Percentiles rank a stretch among this genome's conserved stretches.
Conservation (phyloP, 202 grass and related monocot species). For the Musa balbisiana region DNA sequence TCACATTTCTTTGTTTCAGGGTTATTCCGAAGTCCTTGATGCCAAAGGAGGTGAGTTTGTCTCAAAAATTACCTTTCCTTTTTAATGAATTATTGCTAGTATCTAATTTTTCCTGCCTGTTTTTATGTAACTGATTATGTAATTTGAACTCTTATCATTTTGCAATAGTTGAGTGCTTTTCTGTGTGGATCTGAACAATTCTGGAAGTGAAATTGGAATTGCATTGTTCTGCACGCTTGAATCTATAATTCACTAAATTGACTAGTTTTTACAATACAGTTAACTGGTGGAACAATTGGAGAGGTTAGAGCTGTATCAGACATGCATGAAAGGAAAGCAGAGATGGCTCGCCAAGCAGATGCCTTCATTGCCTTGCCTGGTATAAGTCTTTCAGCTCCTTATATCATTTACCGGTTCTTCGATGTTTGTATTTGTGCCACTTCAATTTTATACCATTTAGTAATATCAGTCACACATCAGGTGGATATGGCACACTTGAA, state of each 20-base stretch:
- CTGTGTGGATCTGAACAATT: too few species aligned
- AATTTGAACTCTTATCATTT: too few species aligned
- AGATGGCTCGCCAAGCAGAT: constrained; percentile 85
- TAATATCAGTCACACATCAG: constrained; percentile 24
- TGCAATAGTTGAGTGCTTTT: too few species aligned
- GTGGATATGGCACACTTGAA: constrained; percentile 90
- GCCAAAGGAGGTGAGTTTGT: constrained; percentile 78
- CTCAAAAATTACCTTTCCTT: background rate
- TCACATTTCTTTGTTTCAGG: constrained; percentile 40
- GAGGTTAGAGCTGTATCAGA: constrained; percentile 89
- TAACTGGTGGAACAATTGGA: constrained; percentile 84
- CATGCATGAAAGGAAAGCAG: constrained; percentile 97
- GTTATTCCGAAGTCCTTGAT: constrained; percentile 93
- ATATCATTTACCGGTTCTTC: background rate
- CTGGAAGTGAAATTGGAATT: too few species aligned
- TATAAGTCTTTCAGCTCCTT: constrained; percentile 18
- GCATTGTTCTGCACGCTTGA: too few species aligned
- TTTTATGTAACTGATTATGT: too few species aligned
- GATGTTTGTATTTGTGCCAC: constrained; percentile 2
- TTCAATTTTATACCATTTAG: background rate
- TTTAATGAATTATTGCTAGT: background rate
- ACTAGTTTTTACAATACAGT: too few species aligned
- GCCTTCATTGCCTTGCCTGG: constrained; percentile 96
- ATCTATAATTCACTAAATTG: too few species aligned
- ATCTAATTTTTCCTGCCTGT: constrained; percentile 1